phyloP scores from a whole-genome alignment of 2,329 filamentous ascomycete species.

The Penicillium psychrosexuale region DNA sequence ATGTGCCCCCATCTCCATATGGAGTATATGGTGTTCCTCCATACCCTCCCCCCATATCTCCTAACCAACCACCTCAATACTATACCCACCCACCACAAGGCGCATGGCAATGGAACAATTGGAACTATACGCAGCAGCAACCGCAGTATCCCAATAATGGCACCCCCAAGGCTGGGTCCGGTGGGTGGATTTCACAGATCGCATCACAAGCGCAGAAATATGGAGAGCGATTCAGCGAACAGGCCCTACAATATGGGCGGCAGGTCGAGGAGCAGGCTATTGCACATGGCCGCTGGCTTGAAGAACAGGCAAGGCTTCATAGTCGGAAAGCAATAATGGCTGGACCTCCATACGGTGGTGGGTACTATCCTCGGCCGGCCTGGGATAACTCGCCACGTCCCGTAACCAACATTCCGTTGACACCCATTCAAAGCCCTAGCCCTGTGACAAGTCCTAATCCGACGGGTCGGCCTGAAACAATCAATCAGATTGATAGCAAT shows the following conservation, averaged over 20 bases:
- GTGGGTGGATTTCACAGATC: slow-evolving; percentile 36
- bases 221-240: slow-evolving; percentile 37
- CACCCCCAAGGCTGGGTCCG: slow-evolving; percentile 26
- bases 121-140: slow-evolving; percentile 23
- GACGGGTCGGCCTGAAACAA: neutral
- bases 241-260: slow-evolving; percentile 34
- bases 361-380: slow-evolving; percentile 1
- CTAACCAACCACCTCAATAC: slow-evolving; percentile 21
- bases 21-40: slow-evolving; percentile 20
- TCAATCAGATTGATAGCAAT: neutral
- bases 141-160: slow-evolving; percentile 21
- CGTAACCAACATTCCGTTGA: neutral
- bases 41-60: slow-evolving; percentile 17
- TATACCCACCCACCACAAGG: slow-evolving; percentile 25
- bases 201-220: slow-evolving; percentile 41
- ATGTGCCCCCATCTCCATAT: slow-evolving; percentile 11
- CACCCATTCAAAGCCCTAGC: neutral
- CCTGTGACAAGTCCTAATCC: slow-evolving; percentile 4
- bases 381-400: slow-evolving; percentile 4
- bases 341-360: neutral
- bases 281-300: slow-evolving; percentile 37
- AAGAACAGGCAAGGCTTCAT: slow-evolving; percentile 35
- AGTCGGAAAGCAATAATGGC: slow-evolving; percentile 24
- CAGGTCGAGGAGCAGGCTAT: slow-evolving; percentile 41
- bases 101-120: slow-evolving; percentile 30